Conservation (phyloP, 345 rosid genomes). For the Lepidium didymum region DNA sequence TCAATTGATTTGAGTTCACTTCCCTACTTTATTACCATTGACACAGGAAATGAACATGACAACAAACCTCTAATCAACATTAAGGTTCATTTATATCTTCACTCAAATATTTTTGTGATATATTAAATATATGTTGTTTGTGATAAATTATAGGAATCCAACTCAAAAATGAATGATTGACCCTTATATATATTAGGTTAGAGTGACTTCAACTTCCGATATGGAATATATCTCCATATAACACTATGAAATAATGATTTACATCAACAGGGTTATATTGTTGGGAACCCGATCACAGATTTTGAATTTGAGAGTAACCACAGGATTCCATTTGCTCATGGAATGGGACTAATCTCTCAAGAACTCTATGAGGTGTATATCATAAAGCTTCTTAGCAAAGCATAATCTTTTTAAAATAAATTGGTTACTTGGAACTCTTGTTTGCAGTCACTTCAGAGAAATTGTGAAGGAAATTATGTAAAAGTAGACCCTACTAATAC, state of each 20-base stretch:
- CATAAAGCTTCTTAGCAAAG: too few species aligned
- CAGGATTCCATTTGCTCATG: conserved; percentile 45
- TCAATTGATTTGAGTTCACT: not conserved
- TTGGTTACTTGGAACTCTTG: not conserved
- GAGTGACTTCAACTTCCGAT: too few species aligned
- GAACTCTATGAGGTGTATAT: conserved; percentile 52
- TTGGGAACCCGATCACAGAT: conserved; percentile 48
- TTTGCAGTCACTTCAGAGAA: conserved; percentile 41
- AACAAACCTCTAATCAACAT: conserved; percentile 35
- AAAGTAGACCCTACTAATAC: conserved; percentile 29
- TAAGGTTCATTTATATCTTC: conserved; percentile 34
- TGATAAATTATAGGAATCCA: too few species aligned
- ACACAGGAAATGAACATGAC: conserved; percentile 50
- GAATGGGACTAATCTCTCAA: conserved; percentile 70
- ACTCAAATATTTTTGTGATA: not conserved
- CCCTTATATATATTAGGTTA: too few species aligned
- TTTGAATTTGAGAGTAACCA: conserved; percentile 25
- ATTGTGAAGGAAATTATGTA: conserved; percentile 34
- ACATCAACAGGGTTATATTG: conserved; percentile 49
- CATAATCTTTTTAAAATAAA: not conserved
- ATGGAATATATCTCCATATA: too few species aligned
- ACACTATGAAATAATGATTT: not conserved
- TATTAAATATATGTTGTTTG: not conserved
- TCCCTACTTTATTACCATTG: not conserved
- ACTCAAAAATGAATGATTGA: too few species aligned